phyloP scores from a whole-genome alignment of 306 rosid species.

The Cotoneaster glaucophyllus region DNA sequence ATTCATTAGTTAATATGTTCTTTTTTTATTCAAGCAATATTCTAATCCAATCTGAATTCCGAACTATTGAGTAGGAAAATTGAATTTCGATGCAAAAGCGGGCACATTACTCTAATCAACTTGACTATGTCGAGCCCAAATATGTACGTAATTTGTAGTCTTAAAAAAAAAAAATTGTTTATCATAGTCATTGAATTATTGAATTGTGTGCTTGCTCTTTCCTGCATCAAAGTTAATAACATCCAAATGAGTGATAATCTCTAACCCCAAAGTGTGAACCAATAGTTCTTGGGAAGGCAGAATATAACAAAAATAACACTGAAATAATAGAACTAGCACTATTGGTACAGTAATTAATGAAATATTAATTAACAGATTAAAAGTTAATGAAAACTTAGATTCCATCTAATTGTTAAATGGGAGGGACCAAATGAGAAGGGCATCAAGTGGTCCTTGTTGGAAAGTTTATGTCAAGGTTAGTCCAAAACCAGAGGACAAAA shows the following conservation, averaged over 20 bases:
- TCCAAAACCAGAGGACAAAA: slow-evolving; percentile 30
- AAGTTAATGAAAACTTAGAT: no score
- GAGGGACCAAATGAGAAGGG: background rate
- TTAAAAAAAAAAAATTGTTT: background rate
- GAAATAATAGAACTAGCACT: no score
- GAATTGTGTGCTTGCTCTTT: background rate
- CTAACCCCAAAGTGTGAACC: background rate
- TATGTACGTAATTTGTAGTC: background rate
- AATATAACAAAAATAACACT: background rate
- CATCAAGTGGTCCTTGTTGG: slow-evolving; percentile 42
- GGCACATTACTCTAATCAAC: no score
- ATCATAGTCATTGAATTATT: background rate
- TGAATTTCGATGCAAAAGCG: background rate
- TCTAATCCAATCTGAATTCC: no score
- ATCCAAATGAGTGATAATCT: background rate
- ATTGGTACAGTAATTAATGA: no score
- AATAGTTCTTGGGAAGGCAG: background rate
- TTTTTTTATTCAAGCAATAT: no score
- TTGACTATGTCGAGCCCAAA: no score
- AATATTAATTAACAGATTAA: no score
- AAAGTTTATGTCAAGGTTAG: background rate
- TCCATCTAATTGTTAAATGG: slow-evolving; percentile 18
- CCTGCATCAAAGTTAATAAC: background rate
- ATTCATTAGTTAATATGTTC: no score
- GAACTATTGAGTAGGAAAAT: background rate